Percentiles rank a stretch among this genome's conserved stretches.
Evolutionary conservation across 2,329 filamentous ascomycete genomes (phyloP).

Genomic region (Pseudocercospora vitis): DNA sequence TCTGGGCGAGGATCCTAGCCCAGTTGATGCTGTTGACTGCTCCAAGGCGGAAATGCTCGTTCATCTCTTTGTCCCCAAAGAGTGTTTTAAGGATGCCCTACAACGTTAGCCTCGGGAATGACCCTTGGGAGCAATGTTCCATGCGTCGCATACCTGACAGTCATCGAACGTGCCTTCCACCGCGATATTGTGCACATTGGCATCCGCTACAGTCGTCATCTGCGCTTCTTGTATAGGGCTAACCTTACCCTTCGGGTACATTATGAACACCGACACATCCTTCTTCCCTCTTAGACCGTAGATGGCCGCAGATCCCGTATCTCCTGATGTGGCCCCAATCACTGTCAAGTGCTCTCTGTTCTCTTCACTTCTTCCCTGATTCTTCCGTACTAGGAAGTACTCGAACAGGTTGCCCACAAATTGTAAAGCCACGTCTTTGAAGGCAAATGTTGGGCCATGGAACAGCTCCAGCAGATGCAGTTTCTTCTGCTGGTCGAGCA

Average conservation of each 20-base stretch:
- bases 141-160: constrained; percentile 67
- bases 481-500: constrained; percentile 69
- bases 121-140: neutral
- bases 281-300: constrained; percentile 94
- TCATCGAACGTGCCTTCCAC: constrained; percentile 93
- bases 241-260: constrained; percentile 87
- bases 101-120: neutral
- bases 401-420: constrained; percentile 96
- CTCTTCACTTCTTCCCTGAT: constrained; percentile 61
- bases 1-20: constrained; percentile 92
- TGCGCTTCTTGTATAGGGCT: constrained; percentile 92
- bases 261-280: constrained; percentile 93
- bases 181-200: constrained; percentile 88
- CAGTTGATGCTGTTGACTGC: constrained; percentile 98
- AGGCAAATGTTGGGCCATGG: constrained; percentile 92
- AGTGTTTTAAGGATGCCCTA: constrained; percentile 90
- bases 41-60: constrained; percentile 77
- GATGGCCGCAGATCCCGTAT: constrained; percentile 92
- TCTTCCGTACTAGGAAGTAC: constrained; percentile 76
- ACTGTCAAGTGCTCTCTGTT: constrained; percentile 80
- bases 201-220: constrained; percentile 91
- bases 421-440: constrained; percentile 92
- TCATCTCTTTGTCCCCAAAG: constrained; percentile 82
- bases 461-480: constrained; percentile 90
- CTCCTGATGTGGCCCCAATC: constrained; percentile 81